These are phyloP conservation scores for Cinchona pubescens DNA, from an alignment of 257 asterid genomes.

Conservation along the genomic window DNA sequence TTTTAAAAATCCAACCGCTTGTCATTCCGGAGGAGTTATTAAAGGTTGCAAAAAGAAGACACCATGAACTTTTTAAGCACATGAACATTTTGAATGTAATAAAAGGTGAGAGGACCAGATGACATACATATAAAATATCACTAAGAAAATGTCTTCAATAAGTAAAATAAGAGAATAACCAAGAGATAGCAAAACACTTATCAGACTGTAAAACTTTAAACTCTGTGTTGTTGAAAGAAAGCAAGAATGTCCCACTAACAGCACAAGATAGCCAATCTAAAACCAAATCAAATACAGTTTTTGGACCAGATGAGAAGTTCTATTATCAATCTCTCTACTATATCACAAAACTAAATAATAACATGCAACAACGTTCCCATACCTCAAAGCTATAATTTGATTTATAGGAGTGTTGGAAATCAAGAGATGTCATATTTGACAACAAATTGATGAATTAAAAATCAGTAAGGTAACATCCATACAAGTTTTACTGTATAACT, in stretches of 20 bases:
- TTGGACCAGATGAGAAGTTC: not conserved
- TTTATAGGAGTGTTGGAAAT: not conserved
- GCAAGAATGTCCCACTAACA: not conserved
- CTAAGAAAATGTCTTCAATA: not conserved
- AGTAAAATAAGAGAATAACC: no score
- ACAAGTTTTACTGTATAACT: no score
- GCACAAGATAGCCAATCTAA: not conserved
- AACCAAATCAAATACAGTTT: not conserved
- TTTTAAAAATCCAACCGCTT: no score
- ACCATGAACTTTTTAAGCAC: not conserved
- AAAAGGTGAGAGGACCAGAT: not conserved
- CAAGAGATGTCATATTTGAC: not conserved
- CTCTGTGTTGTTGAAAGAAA: not conserved
- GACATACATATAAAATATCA: not conserved
- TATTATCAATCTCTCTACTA: not conserved
- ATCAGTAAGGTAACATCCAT: no score
- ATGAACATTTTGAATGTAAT: not conserved
- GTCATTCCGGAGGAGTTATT: not conserved
- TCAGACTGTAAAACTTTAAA: not conserved
- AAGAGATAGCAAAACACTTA: no score
- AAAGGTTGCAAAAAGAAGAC: no score
- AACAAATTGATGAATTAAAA: no score
- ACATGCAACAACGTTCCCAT: not conserved
- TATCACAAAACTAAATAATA: no score
- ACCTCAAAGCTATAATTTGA: not conserved